phyloP scores from a whole-genome alignment of 345 rosid species.

The Turnera subulata region DNA sequence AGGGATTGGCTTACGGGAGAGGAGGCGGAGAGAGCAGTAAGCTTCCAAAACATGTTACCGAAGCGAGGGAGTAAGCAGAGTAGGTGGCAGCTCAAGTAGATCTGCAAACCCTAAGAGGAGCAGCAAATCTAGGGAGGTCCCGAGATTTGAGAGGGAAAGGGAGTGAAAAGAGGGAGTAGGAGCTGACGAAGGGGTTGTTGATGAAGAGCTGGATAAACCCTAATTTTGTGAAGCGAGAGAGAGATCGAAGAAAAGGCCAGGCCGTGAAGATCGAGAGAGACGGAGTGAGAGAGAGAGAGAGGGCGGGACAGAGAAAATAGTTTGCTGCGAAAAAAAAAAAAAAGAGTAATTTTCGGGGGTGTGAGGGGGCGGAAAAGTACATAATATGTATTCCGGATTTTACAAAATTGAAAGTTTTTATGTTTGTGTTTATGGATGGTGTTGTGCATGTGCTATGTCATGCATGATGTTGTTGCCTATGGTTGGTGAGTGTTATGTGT shows the following conservation, averaged over 20 bases:
- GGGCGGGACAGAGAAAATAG: not conserved
- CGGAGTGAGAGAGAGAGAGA: not conserved
- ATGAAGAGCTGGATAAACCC: slow-evolving; percentile 26
- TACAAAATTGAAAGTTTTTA: too few species aligned
- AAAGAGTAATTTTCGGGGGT: not conserved
- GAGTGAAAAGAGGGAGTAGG: not conserved
- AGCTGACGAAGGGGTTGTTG: not conserved
- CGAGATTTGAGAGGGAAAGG: slow-evolving; percentile 15
- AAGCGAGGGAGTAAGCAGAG: slow-evolving; percentile 22
- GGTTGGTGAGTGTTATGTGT: too few species aligned
- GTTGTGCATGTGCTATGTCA: too few species aligned
- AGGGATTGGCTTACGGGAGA: slow-evolving; percentile 70
- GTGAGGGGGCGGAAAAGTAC: slow-evolving; percentile 29
- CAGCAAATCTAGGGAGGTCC: slow-evolving; percentile 33
- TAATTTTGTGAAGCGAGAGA: slow-evolving; percentile 13
- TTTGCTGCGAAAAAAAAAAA: not conserved
- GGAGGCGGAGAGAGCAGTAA: slow-evolving; percentile 75
- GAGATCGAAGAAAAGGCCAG: slow-evolving; percentile 20
- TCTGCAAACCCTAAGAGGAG: slow-evolving; percentile 47
- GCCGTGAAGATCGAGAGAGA: slow-evolving; percentile 42
- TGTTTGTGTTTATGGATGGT: too few species aligned
- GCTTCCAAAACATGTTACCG: slow-evolving; percentile 89
- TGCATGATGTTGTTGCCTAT: too few species aligned
- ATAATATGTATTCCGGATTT: slow-evolving; percentile 24
- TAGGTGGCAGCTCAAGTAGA: slow-evolving; percentile 30